Base-by-base conservation (phyloP, 148 eudicot genomes). In the Amaranthus hypochondriacus region DNA sequence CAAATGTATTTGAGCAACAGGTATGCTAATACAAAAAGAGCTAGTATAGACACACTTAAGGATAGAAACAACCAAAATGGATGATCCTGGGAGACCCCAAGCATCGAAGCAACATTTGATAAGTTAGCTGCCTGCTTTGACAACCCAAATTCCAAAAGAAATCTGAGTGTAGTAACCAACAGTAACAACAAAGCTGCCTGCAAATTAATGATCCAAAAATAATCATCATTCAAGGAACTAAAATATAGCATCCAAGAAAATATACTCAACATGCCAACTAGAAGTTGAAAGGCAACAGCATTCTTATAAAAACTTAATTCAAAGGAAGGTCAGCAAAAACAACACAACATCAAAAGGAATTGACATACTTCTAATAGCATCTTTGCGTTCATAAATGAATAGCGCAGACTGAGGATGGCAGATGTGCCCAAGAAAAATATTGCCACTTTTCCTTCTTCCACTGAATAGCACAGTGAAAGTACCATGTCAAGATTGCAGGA, bases 371-470 rank as follows among this genome's bases (percentile, higher is more conserved):
- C 92, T 76, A 75, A 75, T 65, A 80, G 59, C 93, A 86, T 82
- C 82, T 73, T 86, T 77, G 73, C 82, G 75, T 65, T 83, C 76
- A 66, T 53, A 59, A 90, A 42, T 63, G 99, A 90, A 86, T 71
- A 66, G 13, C 96, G 91, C 75, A 96, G 51, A 52, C 65, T 79
- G 67, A 89, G 80, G 56, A 96, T 84, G 42, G 76, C 97, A 80
- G 84, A 66, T 39, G 97, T 89, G 58, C 89, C 99, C 75, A 88
- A 85, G 75, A 92, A 86, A 83, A 84, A 96, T 69, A 86, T 72
- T 67, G 92, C 90, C 51, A 87, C 94, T 77, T 87, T 92, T 71
- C 97, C 99, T 89, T 96, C 97, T 81, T 90, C 99, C 88, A 96
- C 98, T 95, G 87, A 61, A 60, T 70, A 82, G 66, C 49, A 61